Base-by-base conservation (phyloP, 495 filamentous ascomycete genomes). In the Ascobolus immersus region DNA sequence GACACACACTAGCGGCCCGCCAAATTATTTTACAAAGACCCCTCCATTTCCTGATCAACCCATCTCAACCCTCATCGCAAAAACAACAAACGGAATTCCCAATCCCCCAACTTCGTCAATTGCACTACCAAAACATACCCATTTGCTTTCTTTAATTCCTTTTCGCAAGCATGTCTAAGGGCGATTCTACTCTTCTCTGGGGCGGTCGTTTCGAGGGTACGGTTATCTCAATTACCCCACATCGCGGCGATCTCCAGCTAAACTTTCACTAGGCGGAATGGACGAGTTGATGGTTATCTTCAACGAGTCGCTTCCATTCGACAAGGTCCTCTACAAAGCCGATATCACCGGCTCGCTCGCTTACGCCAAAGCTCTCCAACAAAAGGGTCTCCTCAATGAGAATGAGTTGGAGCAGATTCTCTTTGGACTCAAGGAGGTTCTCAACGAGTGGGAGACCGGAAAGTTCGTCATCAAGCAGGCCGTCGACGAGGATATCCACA, bases 261-360 rank as follows among this genome's bases (percentile, higher is more conserved):
- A n/a, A n/a, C n/a, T n/a, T n/a, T 21, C 12, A 33, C 20, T 14
- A 37, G 40, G 77, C 59, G 68, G 71, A 45, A 69, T 86, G 41
- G 78, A 91, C 56, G 76, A 79, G 28, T 60, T 91, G 29, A 90
- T 92, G 79, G 68, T 71, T 32, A 57, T 70, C 41, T 91, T 89
- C 62, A 91, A 93, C 58, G 66, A 71, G 52, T 75, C 71, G n/a
- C 70, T 84, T 36, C 65, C 69, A 55, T 79, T 74, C 54, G 84
- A 91, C 57, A 72, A 71, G 41, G 62, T 65, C 31, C 69, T 91
- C 54, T 81, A 76, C 59, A 64, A 65, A 39, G 67, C 89, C 51
- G 75, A 92, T 43, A 73, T 82, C 40, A 59, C 61, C 13, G 74
- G 81, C 51, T 73, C 71, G 37, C 72, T 89, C 35, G 81, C 81